Evolutionary conservation across 176 grass and related monocot genomes (phyloP), one percentile per base, ranked within the genome.

Genomic region (Oryza officinalis): DNA sequence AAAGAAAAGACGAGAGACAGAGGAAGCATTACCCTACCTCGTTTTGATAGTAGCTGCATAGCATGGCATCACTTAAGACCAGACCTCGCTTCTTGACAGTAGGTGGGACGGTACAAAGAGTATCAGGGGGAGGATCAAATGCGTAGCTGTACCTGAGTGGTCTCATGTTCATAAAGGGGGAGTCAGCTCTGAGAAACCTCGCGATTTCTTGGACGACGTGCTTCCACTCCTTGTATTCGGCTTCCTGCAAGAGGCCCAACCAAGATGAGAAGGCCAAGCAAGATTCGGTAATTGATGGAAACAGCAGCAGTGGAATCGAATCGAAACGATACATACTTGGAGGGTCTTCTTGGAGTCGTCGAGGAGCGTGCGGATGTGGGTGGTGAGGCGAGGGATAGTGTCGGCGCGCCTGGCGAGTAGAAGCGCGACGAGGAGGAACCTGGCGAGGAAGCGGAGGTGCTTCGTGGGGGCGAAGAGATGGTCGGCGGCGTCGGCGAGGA

Each of bases 181-280:
- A 91, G 40, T 97, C 95, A 20, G 85, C 88, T 85, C 88, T 94
- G 27, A 97, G 84, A 86, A 97, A 97, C 76, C 92, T 91, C 18
- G 49, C 22, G 61, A 93, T 91, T 84, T 97, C 90, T 82, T 91
- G 88, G 49, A 88, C 83, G 37, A 91, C 87, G 79, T 93, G 92
- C 76, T 93, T 97, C 95, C 95, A 94, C 67, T 94, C 92, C 81
- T 89, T 97, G 52, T 89, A 91, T 77, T 97, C 95, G 32, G 88
- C 79, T 69, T 94, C 95, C 95, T 97, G 90, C 32, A 32, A 38
- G 4, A 37, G 2, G 47, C 47, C 11, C 32, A 38, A 38, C 8
- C 32, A 38, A 38, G 37, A 38, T 38, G 37, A 38, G 37, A 35
- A 35, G 33, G 33, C 33, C 33, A 5, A 35, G 33, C 68, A 71